A percentile compares a stretch with the other conserved stretches of the same genome.
These are phyloP conservation scores for Trametes maxima DNA, from an alignment of 768 basidiomycete genomes.

Conservation along the genomic window DNA sequence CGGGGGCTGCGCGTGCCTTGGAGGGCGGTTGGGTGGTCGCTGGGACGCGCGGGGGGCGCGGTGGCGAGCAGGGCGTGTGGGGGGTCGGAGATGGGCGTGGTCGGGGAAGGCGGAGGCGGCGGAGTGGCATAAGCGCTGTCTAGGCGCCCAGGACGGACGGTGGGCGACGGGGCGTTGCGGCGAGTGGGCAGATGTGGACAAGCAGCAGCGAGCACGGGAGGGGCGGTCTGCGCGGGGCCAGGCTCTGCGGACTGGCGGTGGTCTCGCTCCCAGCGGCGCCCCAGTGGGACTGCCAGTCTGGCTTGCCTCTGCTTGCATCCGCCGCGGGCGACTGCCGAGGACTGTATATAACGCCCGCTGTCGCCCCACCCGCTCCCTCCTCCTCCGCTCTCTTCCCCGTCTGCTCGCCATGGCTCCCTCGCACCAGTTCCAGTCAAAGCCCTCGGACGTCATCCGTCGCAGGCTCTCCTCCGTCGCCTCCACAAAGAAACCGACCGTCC, in stretches of 20 bases:
- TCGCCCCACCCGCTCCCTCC: conserved; percentile 21
- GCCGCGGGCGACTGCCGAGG: too few relatives aligned
- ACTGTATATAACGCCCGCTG: conserved; percentile 27
- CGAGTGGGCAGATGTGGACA: too few relatives aligned
- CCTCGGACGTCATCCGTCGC: conserved; percentile 64
- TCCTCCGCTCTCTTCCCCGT: conserved; percentile 27
- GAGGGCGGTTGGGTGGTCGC: not conserved
- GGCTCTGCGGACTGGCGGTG: not conserved
- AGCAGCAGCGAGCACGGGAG: conserved; percentile 5
- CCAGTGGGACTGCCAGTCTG: too few relatives aligned
- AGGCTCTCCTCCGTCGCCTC: conserved; percentile 64
- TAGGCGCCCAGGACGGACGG: not conserved
- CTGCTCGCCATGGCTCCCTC: conserved; percentile 52
- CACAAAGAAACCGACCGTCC: conserved; percentile 55
- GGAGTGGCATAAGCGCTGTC: too few relatives aligned
- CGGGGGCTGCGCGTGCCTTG: conserved; percentile 2
- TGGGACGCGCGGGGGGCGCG: not conserved
- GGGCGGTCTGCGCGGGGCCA: not conserved
- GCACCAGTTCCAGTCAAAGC: conserved; percentile 60
- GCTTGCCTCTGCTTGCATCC: too few relatives aligned
- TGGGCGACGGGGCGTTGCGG: too few relatives aligned
- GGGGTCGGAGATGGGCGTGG: not conserved
- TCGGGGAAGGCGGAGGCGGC: too few relatives aligned
- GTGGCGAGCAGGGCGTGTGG: not conserved
- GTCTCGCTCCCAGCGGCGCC: too few relatives aligned